Evolutionary conservation across 1,284 basidiomycete species (phyloP), one percentile per base, ranked within the genome.

Genomic region (Rhodotorula sp.): DNA sequence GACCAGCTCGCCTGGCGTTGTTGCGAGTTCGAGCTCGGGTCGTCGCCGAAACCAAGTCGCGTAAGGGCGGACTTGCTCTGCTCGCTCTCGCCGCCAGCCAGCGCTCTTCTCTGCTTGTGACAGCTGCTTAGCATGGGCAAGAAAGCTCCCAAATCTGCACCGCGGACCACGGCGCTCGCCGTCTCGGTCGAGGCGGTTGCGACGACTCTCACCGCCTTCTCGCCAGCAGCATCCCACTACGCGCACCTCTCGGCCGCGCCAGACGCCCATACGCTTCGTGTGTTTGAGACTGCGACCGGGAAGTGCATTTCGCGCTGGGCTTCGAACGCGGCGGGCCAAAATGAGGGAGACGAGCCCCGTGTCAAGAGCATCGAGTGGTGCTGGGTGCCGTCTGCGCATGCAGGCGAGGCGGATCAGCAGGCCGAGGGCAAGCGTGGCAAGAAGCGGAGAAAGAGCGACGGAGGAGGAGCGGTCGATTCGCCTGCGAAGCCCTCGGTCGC

Each of bases 381-480:
- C 44, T 64, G 34, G 36, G 32, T 75, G 8, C 73, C 70, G 11
- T 11, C 34, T 2, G 52, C 59, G 2, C 24, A 49, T 1, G 34
- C 27, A 0, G 46, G 15, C 9, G 32, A 24, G 10, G 57, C 34
- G 3, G 47, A 59, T 44, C 58, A n/a, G 10, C 53, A 54, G 46
- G 65, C 4, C 9, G 67, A 61, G 46, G 62, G 60, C 58, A 73
- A 71, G 52, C 57, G 74, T 11, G 71, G 74, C 68, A 75, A 75
- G 71, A 75, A 75, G 62, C 63, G 74, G 30, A 64, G 74, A 60
- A 75, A 75, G 69, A 66, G 63, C 20, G 74, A 75, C 57, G 67
- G 54, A 13, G 66, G 72, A 20, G 64, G 57, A 6, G 49, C 64
- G n/a, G 49, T 66, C 66, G 61, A 62, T 29, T 51, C 61, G n/a